Percentiles rank a stretch among this genome's conserved stretches.
These are phyloP conservation scores for Dichotomopilus funicola DNA, from an alignment of 2,329 filamentous ascomycete genomes.

Conservation along the genomic window DNA sequence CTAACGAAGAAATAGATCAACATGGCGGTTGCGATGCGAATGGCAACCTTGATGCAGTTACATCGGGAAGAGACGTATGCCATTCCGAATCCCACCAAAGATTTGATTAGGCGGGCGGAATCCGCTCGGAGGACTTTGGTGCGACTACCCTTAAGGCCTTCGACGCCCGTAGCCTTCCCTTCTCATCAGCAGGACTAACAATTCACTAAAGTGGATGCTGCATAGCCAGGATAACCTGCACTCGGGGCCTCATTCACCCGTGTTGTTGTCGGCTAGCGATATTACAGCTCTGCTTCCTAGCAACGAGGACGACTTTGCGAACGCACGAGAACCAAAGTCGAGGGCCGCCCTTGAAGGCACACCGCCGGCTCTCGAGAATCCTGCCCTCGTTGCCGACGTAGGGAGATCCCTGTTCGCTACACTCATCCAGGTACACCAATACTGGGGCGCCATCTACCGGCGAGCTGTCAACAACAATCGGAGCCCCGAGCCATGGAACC, in stretches of 20 bases:
- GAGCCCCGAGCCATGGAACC: constrained; percentile 41
- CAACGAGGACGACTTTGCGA: constrained; percentile 46
- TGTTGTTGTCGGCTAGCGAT: constrained; percentile 45
- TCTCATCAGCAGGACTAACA: constrained; percentile 5
- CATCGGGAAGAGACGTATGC: constrained; percentile 51
- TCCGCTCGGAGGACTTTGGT: constrained; percentile 52
- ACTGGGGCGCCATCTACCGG: constrained; percentile 48
- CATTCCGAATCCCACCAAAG: constrained; percentile 36
- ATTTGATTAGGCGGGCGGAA: constrained; percentile 44
- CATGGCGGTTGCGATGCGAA: constrained; percentile 49
- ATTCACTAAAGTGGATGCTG: constrained; percentile 46
- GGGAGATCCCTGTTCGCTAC: constrained; percentile 49
- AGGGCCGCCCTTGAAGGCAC: constrained; percentile 50
- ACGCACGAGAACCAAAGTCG: constrained; percentile 40
- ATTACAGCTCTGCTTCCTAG: constrained; percentile 50
- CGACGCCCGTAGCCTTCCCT: too few relatives aligned
- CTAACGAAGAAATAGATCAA: constrained; percentile 40
- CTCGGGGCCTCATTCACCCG: constrained; percentile 45
- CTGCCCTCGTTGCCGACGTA: constrained; percentile 36
- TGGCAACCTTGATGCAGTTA: constrained; percentile 49
- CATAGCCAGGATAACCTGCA: constrained; percentile 53
- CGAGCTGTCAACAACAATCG: constrained; percentile 41
- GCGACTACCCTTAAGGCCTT: constrained; percentile 18
- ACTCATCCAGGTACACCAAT: constrained; percentile 48
- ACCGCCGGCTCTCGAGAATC: constrained; percentile 42